Evolutionary conservation across 192 early-diverging fungal genomes (phyloP).

Genomic region (Mortierella alpina): DNA sequence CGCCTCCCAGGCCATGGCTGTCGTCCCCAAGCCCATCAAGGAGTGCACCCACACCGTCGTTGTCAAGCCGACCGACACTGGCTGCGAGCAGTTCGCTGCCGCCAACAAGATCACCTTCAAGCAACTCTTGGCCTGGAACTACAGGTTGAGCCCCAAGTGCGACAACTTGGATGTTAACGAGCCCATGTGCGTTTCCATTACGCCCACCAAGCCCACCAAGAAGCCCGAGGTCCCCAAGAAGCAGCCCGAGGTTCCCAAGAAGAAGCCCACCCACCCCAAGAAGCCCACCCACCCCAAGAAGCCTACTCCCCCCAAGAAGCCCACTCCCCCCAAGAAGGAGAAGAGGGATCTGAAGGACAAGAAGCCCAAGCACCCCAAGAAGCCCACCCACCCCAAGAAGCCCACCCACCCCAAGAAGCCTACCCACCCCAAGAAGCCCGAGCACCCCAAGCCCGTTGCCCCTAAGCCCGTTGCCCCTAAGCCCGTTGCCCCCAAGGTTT

Average conservation of each 20-base stretch:
- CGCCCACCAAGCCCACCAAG: neutral
- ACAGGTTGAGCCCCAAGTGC: slow-evolving; percentile 32
- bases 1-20: slow-evolving; percentile 44
- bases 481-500: too few species aligned
- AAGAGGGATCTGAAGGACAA: neutral
- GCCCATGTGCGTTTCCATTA: slow-evolving; percentile 20
- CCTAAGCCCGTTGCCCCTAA: too few species aligned
- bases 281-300: neutral
- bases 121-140: slow-evolving; percentile 28
- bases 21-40: slow-evolving; percentile 42
- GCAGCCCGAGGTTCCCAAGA: neutral
- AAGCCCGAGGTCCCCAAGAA: neutral
- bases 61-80: slow-evolving; percentile 36
- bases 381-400: slow-evolving; percentile 1
- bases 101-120: slow-evolving; percentile 30
- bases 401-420: slow-evolving; percentile 2
- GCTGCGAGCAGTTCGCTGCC: slow-evolving; percentile 23
- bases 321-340: neutral
- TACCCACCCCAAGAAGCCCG: neutral
- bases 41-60: slow-evolving; percentile 34
- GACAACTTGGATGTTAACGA: slow-evolving; percentile 40
- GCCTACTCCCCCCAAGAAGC: neutral
- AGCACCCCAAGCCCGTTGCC: neutral
- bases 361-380: neutral
- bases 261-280: neutral